phyloP scores from a whole-genome alignment of 371 early-diverging fungal species.

The Zopfochytrium polystomum region DNA sequence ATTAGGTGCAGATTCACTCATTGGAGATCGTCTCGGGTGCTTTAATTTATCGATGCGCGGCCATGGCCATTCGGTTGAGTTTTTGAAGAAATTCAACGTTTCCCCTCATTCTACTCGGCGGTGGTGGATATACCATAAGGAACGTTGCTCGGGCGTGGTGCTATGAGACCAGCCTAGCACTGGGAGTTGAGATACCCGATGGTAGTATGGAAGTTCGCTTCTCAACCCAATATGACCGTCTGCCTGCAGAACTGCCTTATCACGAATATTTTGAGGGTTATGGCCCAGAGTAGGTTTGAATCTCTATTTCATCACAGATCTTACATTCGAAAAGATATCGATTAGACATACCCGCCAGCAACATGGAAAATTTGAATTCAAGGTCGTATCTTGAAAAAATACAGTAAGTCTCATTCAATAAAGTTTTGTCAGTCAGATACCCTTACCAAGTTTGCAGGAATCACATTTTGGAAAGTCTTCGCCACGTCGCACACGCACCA shows the following conservation, averaged over 20 bases:
- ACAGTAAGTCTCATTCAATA: constrained; percentile 60
- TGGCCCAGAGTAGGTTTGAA: too few species aligned
- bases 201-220: too few species aligned
- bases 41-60: constrained; percentile 63
- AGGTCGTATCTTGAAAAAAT: constrained; percentile 86
- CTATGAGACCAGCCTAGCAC: constrained; percentile 51
- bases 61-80: constrained; percentile 54
- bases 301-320: too few species aligned
- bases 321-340: too few species aligned
- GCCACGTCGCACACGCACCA: constrained; percentile 86
- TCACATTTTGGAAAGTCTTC: constrained; percentile 83
- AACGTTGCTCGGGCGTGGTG: constrained; percentile 82
- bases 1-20: constrained; percentile 89
- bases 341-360: constrained; percentile 87
- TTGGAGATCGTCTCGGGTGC: constrained; percentile 70
- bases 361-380: constrained; percentile 95
- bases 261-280: constrained; percentile 79
- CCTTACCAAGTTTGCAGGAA: too few species aligned
- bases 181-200: too few species aligned
- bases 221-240: too few species aligned
- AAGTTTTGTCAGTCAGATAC: too few species aligned
- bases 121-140: constrained; percentile 79
- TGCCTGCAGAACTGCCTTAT: constrained; percentile 83
- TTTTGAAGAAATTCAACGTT: constrained; percentile 48
- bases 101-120: constrained; percentile 64